These are phyloP conservation scores for Gonapodya sp. DNA, from an alignment of 192 early-diverging fungal species.

Conservation along the genomic window DNA sequence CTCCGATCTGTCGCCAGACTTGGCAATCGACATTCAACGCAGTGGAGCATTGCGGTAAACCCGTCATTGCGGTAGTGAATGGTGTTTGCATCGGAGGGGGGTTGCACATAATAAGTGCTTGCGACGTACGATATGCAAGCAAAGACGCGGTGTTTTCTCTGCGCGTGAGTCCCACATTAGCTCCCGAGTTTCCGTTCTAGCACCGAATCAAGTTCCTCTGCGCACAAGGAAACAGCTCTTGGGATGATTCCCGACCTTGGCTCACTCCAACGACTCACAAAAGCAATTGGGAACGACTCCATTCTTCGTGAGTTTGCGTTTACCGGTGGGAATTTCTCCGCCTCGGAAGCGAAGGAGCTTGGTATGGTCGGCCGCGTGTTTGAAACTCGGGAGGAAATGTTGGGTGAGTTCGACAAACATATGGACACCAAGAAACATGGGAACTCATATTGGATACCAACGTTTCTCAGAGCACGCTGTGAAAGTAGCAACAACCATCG, in stretches of 20 bases:
- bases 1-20: too few relatives aligned
- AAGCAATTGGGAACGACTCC: conserved; percentile 81
- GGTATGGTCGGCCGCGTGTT: conserved; percentile 52
- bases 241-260: conserved; percentile 88
- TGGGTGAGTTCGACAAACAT: conserved; percentile 27
- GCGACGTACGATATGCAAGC: conserved; percentile 78
- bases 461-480: conserved; percentile 45
- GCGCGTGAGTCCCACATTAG: neutral
- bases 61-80: conserved; percentile 80
- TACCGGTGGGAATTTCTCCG: conserved; percentile 63
- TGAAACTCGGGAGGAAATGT: conserved; percentile 26
- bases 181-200: neutral
- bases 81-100: conserved; percentile 72
- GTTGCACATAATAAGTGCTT: conserved; percentile 60
- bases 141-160: conserved; percentile 65
- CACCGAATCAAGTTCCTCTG: conserved; percentile 29
- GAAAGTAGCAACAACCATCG: conserved; percentile 63
- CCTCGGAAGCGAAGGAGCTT: conserved; percentile 47
- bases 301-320: conserved; percentile 84
- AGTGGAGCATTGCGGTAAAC: conserved; percentile 74
- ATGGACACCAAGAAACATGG: neutral
- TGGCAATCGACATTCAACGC: too few relatives aligned
- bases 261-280: conserved; percentile 88
- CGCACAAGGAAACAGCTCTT: conserved; percentile 91
- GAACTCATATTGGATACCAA: conserved; percentile 12